phyloP scores from a whole-genome alignment of 352 stramenopile species.

The Salisapilia sapeloensis region DNA sequence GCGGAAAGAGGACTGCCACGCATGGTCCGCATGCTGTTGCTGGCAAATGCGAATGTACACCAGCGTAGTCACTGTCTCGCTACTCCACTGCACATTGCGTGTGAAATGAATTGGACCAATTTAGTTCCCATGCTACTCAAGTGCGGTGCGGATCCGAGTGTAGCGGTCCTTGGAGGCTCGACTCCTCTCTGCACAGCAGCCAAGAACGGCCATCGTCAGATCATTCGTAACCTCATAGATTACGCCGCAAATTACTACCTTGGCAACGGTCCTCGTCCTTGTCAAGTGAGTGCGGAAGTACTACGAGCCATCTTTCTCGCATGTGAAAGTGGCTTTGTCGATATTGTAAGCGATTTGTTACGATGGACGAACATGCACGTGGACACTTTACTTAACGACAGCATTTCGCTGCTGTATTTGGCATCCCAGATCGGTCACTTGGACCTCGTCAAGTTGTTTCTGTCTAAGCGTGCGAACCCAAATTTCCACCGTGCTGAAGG shows the following conservation, averaged over 20 bases:
- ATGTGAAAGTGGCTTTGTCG: conserved; percentile 48
- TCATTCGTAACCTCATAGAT: conserved; percentile 11
- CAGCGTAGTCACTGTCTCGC: conserved; percentile 38
- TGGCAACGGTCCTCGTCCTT: no score
- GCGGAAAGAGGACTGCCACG: conserved; percentile 34
- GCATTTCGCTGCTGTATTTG: conserved; percentile 65
- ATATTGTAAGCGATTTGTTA: conserved; percentile 51
- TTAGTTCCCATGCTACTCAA: conserved; percentile 43
- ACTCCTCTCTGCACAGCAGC: conserved; percentile 57
- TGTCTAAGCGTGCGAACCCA: conserved; percentile 32
- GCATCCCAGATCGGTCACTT: conserved; percentile 73
- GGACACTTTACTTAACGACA: conserved; percentile 64
- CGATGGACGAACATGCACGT: conserved; percentile 27
- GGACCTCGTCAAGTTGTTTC: conserved; percentile 31
- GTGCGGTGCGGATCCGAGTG: conserved; percentile 18
- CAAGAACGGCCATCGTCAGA: conserved; percentile 52
- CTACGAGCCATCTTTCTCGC: conserved; percentile 63
- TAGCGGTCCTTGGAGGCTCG: conserved; percentile 22
- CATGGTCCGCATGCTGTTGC: conserved; percentile 20
- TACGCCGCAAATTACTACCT: no score
- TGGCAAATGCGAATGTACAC: conserved; percentile 31
- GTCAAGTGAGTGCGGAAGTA: conserved; percentile 5
- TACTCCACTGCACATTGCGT: conserved; percentile 63
- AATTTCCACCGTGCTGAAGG: conserved; percentile 42
- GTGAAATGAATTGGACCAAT: conserved; percentile 55